These are phyloP conservation scores for Saccharomycopsis sp. DNA, from an alignment of 805 yeast species.

Conservation along the genomic window DNA sequence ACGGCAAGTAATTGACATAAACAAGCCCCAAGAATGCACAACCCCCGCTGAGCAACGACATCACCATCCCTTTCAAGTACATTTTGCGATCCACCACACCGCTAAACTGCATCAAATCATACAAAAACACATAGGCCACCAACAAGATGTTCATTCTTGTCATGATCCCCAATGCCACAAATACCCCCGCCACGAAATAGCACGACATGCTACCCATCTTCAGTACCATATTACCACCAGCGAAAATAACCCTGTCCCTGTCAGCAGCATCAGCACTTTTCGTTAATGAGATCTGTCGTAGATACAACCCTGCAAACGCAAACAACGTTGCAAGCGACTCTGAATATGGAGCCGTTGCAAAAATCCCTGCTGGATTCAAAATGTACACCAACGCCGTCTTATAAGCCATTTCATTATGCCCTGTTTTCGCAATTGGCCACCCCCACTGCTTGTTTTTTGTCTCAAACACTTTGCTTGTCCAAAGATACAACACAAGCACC, in stretches of 20 bases:
- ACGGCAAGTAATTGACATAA: conserved; percentile 44
- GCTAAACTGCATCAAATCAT: conserved; percentile 37
- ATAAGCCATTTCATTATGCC: conserved; percentile 25
- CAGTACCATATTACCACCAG: too few species aligned
- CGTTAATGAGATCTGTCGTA: conserved; percentile 31
- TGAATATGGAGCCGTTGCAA: conserved; percentile 63
- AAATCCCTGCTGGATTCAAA: conserved; percentile 74
- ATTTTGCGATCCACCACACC: conserved; percentile 15
- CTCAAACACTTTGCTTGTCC: conserved; percentile 35
- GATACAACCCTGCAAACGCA: conserved; percentile 46
- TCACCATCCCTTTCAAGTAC: conserved; percentile 22
- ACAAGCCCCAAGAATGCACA: conserved; percentile 40
- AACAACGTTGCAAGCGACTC: conserved; percentile 63
- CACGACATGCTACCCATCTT: not conserved
- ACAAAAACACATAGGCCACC: conserved; percentile 57
- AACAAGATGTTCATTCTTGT: conserved; percentile 72
- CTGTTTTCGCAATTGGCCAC: not conserved
- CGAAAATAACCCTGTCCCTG: not conserved
- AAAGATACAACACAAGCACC: conserved; percentile 37
- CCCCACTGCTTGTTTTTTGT: conserved; percentile 31
- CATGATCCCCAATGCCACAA: conserved; percentile 48
- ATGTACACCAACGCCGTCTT: conserved; percentile 40
- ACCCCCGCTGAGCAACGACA: conserved; percentile 47
- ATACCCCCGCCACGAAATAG: conserved; percentile 37
- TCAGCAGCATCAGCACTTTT: not conserved